Evolutionary conservation across 2,329 filamentous ascomycete genomes (phyloP).

Genomic region (Xylariaceae sp.): DNA sequence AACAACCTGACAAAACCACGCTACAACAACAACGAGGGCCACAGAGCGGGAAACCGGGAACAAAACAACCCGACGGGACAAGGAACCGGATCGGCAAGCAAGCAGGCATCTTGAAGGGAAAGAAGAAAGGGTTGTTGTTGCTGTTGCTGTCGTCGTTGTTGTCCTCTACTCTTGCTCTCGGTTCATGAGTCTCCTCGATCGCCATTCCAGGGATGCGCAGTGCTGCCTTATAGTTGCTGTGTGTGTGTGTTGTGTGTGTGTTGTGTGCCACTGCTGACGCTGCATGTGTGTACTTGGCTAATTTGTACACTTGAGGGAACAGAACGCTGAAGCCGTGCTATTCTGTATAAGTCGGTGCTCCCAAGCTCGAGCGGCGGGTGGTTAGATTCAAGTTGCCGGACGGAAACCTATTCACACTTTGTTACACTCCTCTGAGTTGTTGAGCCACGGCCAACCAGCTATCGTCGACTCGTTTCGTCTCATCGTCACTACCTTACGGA

Average conservation of each 20-base stretch:
- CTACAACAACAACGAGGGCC: no score
- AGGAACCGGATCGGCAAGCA: no score
- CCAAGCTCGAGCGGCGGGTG: conserved; percentile 3
- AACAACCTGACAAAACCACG: no score
- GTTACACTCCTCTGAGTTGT: conserved; percentile 9
- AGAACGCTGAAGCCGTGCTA: not conserved
- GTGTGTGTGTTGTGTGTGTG: conserved; percentile 1
- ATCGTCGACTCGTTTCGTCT: not conserved
- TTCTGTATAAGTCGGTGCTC: conserved; percentile 9
- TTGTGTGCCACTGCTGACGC: conserved; percentile 5
- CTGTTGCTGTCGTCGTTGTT: no score
- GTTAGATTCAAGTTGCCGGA: conserved; percentile 1
- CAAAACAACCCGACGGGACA: no score
- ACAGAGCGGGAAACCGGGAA: no score
- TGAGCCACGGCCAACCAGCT: conserved; percentile 3
- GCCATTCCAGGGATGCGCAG: not conserved
- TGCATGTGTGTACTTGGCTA: not conserved
- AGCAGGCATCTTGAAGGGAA: no score
- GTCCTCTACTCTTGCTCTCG: conserved; percentile 17
- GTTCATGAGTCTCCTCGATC: conserved; percentile 5
- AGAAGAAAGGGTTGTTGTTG: no score
- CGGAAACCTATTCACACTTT: not conserved
- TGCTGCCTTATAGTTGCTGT: conserved; percentile 9
- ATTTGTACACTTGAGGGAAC: not conserved
- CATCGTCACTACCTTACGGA: not conserved